phyloP scores from a whole-genome alignment of 1,139 yeast species.

The Saccharomyces hybrid region DNA sequence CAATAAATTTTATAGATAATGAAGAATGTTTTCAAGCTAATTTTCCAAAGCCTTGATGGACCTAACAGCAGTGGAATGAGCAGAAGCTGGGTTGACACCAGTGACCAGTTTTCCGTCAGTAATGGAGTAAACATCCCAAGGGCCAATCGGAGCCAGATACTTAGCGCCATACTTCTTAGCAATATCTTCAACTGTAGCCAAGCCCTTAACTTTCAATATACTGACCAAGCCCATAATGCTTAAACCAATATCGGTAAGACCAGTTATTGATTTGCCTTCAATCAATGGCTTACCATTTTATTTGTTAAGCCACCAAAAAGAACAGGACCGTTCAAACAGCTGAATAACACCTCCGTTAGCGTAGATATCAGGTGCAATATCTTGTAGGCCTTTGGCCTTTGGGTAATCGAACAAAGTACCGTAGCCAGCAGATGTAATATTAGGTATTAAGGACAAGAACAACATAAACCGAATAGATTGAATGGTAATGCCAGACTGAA shows the following conservation, averaged over 20 bases:
- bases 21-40: neutral
- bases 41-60: conserved; percentile 6
- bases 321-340: conserved; percentile 66
- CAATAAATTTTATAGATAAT: no score
- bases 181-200: conserved; percentile 35
- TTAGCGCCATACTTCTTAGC: conserved; percentile 38
- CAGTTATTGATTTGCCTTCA: conserved; percentile 49
- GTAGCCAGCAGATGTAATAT: conserved; percentile 55
- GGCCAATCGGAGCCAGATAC: conserved; percentile 40
- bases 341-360: conserved; percentile 46
- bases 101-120: conserved; percentile 50
- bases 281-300: conserved; percentile 38
- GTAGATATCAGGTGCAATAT: conserved; percentile 41
- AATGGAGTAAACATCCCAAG: conserved; percentile 47
- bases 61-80: conserved; percentile 22
- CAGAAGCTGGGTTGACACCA: conserved; percentile 59
- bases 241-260: conserved; percentile 55
- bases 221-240: conserved; percentile 34
- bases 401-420: conserved; percentile 55
- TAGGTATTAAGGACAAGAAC: no score
- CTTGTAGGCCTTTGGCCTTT: conserved; percentile 40
- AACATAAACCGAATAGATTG: no score
- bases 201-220: conserved; percentile 32
- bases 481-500: no score
- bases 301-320: conserved; percentile 43